Base-by-base conservation (phyloP, 2,329 filamentous ascomycete species). In the Gremmenia infestans region DNA sequence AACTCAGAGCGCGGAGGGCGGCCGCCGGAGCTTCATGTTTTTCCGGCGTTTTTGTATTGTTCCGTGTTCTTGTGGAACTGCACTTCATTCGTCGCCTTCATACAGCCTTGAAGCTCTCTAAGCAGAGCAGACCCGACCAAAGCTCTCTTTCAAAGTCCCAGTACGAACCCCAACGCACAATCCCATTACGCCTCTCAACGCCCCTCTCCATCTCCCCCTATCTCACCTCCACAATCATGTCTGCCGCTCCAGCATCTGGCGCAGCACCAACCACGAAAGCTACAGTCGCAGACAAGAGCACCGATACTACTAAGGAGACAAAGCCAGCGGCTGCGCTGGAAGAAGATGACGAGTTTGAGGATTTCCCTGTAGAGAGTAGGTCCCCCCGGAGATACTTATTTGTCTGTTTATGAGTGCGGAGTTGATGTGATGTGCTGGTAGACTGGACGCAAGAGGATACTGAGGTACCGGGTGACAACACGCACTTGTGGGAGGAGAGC, bases 261-360 rank as follows among this genome's bases (percentile, higher is more conserved):
- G 53, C 62, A 23, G 60, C 57, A 50, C 56, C 62, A 48, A 61
- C 62, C 23, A 59, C 60, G 42, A 65, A 66, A 54, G 59, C 60
- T 40, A 58, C 53, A 37, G 37, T 50, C 35, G 53, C 60, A 55
- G 63, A 69, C 50, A 67, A 67, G 55, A 60, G 48, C 48, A 56
- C 60, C 70, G 67, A 68, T 62, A 66, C 69, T 56, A 61, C 64
- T 67, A 69, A 75, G 62, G 70, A 74, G 37, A 67, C 71, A 57
- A 72, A 74, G 60, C 68, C 69, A 73, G 71, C 77, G 75, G 68
- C 78, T 73, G 82, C 88, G 56, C 81, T 97, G 28, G 94, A 96
- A 73, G 94, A 99, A 73, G 94, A 99, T 70, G 94, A 99, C 73
- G 94, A 99, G 77, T 99, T 99, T 69, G 94, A 99, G 72, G 94